Conservation (phyloP, 192 early-diverging fungal genomes). For the Coemansia sp. region DNA sequence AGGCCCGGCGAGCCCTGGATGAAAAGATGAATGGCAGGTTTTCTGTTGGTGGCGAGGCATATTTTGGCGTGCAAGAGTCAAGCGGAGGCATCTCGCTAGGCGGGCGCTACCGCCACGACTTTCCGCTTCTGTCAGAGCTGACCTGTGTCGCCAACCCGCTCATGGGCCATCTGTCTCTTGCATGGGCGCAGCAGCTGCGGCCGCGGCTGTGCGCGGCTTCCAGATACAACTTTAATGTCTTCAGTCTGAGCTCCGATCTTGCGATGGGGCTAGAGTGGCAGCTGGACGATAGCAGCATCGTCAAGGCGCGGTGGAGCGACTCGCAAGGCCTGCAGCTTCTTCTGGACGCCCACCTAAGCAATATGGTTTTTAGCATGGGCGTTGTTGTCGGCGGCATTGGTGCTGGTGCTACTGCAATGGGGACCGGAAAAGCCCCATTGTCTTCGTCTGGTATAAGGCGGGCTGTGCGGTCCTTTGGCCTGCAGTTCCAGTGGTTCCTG, state of each 20-base stretch:
- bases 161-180: constrained; percentile 87
- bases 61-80: constrained; percentile 74
- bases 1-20: constrained; percentile 11
- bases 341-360: constrained; percentile 38
- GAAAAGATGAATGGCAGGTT: constrained; percentile 26
- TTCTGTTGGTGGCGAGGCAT: constrained; percentile 67
- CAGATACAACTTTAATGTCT: constrained; percentile 88
- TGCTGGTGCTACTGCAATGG: constrained; percentile 8
- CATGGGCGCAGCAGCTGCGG: constrained; percentile 79
- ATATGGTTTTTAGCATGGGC: constrained; percentile 50
- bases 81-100: constrained; percentile 86
- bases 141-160: constrained; percentile 86
- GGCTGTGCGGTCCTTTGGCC: constrained; percentile 44
- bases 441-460: constrained; percentile 19
- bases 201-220: constrained; percentile 70
- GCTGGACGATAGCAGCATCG: constrained; percentile 54
- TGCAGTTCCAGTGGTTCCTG: constrained; percentile 52
- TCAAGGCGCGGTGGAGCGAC: constrained; percentile 59
- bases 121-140: constrained; percentile 43
- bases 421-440: neutral
- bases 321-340: constrained; percentile 43
- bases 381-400: constrained; percentile 16
- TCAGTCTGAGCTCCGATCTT: constrained; percentile 88
- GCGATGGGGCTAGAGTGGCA: constrained; percentile 85
- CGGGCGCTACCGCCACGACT: constrained; percentile 66